Evolutionary conservation across 352 stramenopile species (phyloP), one percentile per base, ranked within the genome.

Genomic region (Phytophthora palmivora): DNA sequence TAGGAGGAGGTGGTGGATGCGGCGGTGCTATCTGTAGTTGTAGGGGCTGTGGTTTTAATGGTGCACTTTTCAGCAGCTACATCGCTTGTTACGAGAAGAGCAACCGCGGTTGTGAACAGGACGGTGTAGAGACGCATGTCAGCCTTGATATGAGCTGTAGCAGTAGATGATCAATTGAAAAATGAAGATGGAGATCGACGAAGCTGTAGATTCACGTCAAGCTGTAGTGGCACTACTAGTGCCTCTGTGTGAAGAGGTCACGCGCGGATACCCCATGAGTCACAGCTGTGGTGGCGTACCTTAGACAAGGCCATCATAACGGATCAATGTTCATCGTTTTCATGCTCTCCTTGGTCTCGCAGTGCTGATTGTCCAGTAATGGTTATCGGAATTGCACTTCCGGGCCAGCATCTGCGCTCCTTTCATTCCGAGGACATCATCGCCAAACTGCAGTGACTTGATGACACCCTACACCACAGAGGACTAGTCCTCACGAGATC

Each of bases 221-320:
- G 46, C 18, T 36, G 3, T 15, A 24, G 32, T n/a, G 26, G 44
- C 16, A 36, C 4, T 44, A 30, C 28, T 58, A n/a, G 28, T 44
- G 26, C 9, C 48, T 55, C 16, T 18, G 44, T 14, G 55, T 8
- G 38, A 57, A 56, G 39, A 65, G 34, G 41, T 47, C 57, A 52
- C 57, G 46, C 47, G 32, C 47, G 48, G 57, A 65, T 42, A 15
- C 57, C 18, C 39, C 22, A 52, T 64, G 56, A 64, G 37, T 15
- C 46, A 50, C 56, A 65, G 57, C 46, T 65, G 57, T 41, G 33
- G 39, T 37, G 37, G 39, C 39, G 47, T 44, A 48, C 54, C 53
- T 48, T 62, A 54, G 43, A 3, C 54, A 38, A 42, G 46, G 32
- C 37, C 37, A 39, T 65, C 39, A 65, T 48, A 65, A 52, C 48